Percentiles rank a stretch among this genome's conserved stretches.
Evolutionary conservation across 2,329 filamentous ascomycete species (phyloP).

Genomic region (Parafenestella ontariensis): DNA sequence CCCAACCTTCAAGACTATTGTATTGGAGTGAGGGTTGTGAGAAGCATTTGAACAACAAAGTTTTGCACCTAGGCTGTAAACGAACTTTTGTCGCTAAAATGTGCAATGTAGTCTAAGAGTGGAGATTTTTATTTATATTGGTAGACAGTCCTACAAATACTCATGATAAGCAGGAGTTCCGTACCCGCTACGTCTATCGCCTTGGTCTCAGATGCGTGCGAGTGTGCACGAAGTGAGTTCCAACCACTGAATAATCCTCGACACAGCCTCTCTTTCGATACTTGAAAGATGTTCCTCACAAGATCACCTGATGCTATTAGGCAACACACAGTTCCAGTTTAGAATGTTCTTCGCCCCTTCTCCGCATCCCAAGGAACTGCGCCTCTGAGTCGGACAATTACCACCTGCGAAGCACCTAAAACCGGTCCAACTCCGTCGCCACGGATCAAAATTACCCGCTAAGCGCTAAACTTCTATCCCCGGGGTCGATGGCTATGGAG

Average conservation of each 20-base stretch:
- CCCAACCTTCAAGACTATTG: slow-evolving; percentile 1
- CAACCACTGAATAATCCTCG: too few relatives aligned
- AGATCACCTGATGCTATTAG: not conserved
- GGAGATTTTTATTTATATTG: too few relatives aligned
- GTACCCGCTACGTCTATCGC: too few relatives aligned
- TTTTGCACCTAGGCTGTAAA: not conserved
- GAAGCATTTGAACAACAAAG: too few relatives aligned
- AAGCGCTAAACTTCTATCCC: slow-evolving; percentile 6
- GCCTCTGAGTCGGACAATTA: slow-evolving; percentile 9
- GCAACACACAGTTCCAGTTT: not conserved
- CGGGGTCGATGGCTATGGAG: not conserved
- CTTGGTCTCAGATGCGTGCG: too few relatives aligned
- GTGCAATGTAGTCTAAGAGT: too few relatives aligned
- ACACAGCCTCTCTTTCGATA: too few relatives aligned
- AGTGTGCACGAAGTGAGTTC: not conserved
- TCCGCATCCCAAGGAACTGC: not conserved
- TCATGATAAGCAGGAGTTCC: too few relatives aligned
- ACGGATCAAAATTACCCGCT: slow-evolving; percentile 2
- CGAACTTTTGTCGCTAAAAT: too few relatives aligned
- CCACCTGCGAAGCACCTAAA: slow-evolving; percentile 2
- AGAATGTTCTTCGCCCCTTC: slow-evolving; percentile 4
- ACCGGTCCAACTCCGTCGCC: slow-evolving; percentile 1
- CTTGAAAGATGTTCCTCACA: too few relatives aligned
- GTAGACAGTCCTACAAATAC: too few relatives aligned
- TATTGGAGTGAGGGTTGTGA: not conserved